These are phyloP conservation scores for Alternaria angustiovoidea DNA, from an alignment of 2,329 filamentous ascomycete genomes.

Conservation along the genomic window DNA sequence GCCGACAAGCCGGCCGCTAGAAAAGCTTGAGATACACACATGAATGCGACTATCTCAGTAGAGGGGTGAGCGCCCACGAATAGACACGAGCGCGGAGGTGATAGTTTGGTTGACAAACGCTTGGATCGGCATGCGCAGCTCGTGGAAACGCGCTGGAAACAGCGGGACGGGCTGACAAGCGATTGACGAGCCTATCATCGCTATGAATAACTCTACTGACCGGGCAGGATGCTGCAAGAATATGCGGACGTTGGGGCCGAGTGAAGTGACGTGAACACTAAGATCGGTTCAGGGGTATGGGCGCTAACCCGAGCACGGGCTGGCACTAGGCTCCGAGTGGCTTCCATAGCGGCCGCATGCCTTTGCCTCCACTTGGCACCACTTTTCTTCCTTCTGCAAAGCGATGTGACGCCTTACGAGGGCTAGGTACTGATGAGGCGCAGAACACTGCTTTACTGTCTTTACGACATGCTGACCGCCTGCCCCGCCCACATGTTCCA, in stretches of 20 bases:
- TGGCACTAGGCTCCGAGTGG: conserved; percentile 19
- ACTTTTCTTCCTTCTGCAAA: conserved; percentile 7
- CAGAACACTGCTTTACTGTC: conserved; percentile 19
- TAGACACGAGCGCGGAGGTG: conserved; percentile 5
- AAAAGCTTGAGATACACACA: background rate
- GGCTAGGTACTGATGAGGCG: conserved; percentile 16
- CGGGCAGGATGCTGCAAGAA: conserved; percentile 15
- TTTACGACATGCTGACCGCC: conserved; percentile 24
- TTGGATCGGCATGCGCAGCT: conserved; percentile 15
- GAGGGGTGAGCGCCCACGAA: background rate
- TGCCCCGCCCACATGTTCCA: conserved; percentile 22
- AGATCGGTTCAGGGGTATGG: conserved; percentile 20
- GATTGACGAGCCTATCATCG: conserved; percentile 11
- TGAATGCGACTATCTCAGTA: background rate
- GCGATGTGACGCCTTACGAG: conserved; percentile 1
- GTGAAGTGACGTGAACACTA: conserved; percentile 24
- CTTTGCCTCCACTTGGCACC: conserved; percentile 15
- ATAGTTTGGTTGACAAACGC: conserved; percentile 2
- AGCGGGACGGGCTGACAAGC: background rate
- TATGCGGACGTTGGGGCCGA: conserved; percentile 23
- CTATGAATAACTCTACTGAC: conserved; percentile 4
- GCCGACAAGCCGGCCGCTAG: conserved; percentile 7
- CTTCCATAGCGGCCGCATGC: conserved; percentile 26
- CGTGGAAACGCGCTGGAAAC: conserved; percentile 10
- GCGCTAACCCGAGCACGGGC: conserved; percentile 21